phyloP scores from a whole-genome alignment of 2,329 filamentous ascomycete species.

The Colletotrichum sp. region DNA sequence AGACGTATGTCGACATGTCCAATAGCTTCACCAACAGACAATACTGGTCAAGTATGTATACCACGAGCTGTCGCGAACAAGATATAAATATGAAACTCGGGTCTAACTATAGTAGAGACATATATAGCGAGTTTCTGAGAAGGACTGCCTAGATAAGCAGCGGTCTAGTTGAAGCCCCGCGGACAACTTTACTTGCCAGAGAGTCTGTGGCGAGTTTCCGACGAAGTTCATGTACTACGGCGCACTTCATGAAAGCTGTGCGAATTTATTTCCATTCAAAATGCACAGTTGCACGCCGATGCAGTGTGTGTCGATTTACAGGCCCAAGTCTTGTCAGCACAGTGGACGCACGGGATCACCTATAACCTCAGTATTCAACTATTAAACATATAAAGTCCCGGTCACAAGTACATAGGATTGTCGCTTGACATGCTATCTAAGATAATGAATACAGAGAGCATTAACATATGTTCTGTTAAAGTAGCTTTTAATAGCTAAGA shows the following conservation, averaged over 20 bases:
- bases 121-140: background rate
- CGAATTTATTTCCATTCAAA: fast-evolving
- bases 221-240: fast-evolving
- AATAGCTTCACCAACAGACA: background rate
- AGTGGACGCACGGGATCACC: fast-evolving
- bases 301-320: background rate
- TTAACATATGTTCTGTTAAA: fast-evolving
- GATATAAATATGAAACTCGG: background rate
- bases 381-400: no score
- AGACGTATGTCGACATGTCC: background rate
- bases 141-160: background rate
- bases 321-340: fast-evolving
- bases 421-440: fast-evolving
- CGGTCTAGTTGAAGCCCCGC: background rate
- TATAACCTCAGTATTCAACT: no score
- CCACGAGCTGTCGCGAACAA: background rate
- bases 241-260: background rate
- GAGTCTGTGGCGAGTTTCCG: background rate
- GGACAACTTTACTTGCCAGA: background rate
- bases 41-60: no score
- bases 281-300: no score
- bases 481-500: fast-evolving
- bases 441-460: fast-evolving
- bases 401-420: fast-evolving
- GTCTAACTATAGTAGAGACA: background rate